Conservation (phyloP, 805 yeast species). For the Pichia paraexigua region DNA sequence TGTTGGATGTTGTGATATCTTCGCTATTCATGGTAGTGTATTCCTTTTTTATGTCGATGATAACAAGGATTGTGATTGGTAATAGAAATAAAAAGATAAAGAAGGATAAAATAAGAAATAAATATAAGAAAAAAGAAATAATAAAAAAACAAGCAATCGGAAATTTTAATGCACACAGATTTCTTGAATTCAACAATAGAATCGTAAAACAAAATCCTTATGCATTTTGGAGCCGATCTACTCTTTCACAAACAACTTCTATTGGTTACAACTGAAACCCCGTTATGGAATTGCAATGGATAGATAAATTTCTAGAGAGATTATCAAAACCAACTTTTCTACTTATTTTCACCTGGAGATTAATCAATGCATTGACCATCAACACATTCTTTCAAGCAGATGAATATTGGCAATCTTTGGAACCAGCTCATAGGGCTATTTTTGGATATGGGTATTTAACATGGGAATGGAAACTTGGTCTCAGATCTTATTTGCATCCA, state of each 20-base stretch:
- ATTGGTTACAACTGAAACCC: background rate
- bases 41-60: background rate
- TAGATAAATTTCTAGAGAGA: background rate
- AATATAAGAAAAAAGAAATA: background rate
- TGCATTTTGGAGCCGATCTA: too few species aligned
- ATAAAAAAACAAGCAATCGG: background rate
- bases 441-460: conserved; percentile 79
- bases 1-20: background rate
- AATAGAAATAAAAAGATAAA: background rate
- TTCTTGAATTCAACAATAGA: too few species aligned
- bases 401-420: conserved; percentile 88
- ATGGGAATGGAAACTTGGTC: conserved; percentile 86
- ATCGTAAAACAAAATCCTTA: too few species aligned
- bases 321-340: background rate
- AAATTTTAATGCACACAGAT: background rate
- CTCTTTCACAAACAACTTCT: too few species aligned
- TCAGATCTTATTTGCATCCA: conserved; percentile 79
- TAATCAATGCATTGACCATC: conserved; percentile 55
- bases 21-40: background rate
- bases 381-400: conserved; percentile 91
- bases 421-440: conserved; percentile 75
- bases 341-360: conserved; percentile 35
- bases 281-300: background rate
- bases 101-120: too few species aligned
- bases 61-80: background rate